These are phyloP conservation scores for Paxillus involutus DNA, from an alignment of 768 basidiomycete species.

Conservation along the genomic window DNA sequence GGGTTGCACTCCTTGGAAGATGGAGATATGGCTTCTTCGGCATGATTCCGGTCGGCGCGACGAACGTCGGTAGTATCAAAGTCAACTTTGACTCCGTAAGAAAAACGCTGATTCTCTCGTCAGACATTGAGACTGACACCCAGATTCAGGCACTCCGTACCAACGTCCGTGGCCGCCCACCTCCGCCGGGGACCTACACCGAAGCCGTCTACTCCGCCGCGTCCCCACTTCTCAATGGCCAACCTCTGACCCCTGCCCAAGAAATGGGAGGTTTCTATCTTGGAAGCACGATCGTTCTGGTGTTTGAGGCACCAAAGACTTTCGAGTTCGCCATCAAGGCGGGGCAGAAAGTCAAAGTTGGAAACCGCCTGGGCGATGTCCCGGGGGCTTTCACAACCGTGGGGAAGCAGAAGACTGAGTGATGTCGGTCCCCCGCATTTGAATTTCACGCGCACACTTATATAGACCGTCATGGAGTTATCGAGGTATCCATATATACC, in stretches of 20 bases:
- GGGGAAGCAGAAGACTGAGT: constrained; percentile 34
- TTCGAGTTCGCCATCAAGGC: constrained; percentile 78
- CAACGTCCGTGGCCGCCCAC: constrained; percentile 72
- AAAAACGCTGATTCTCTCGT: not conserved
- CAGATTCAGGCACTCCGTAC: constrained; percentile 75
- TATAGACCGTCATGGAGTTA: constrained; percentile 9
- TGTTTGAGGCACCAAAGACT: constrained; percentile 88
- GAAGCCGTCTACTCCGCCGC: constrained; percentile 92
- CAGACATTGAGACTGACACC: not conserved
- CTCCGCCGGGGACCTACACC: constrained; percentile 82
- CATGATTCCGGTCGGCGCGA: constrained; percentile 98
- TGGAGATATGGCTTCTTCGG: constrained; percentile 97
- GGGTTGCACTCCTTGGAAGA: constrained; percentile 90
- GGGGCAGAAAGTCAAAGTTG: constrained; percentile 86
- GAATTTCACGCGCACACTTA: too few species aligned
- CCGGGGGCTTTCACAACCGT: constrained; percentile 22
- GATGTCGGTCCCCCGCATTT: not conserved
- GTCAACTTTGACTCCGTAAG: constrained; percentile 89
- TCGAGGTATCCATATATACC: constrained; percentile 15
- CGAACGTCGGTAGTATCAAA: constrained; percentile 95
- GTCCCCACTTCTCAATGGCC: constrained; percentile 79
- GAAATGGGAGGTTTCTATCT: constrained; percentile 98
- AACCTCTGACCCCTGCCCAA: constrained; percentile 83
- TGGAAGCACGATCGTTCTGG: constrained; percentile 93
- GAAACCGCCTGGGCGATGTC: constrained; percentile 72